Evolutionary conservation across 192 early-diverging fungal genomes (phyloP), one percentile per base, ranked within the genome.

Genomic region (Obelidium mucronatum): DNA sequence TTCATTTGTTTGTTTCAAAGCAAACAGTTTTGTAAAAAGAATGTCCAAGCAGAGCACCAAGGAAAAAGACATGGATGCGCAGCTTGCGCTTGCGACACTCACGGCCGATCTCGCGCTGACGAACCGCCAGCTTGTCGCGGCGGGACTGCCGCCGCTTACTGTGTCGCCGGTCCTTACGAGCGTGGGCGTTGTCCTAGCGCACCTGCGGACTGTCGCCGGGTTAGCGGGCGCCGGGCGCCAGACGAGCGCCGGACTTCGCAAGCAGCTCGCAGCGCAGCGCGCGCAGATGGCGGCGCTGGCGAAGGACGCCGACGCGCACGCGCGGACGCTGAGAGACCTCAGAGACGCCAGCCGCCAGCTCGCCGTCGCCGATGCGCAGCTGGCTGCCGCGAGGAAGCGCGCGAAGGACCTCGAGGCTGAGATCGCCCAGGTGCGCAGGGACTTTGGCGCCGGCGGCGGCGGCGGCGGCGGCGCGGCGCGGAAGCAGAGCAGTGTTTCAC

Each of bases 321-420:
- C 40, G 4, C n/a, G 15, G n/a, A 28, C 22, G 40, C 4, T 52
- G 22, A 42, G 28, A 15, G 42, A 40, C 44, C 40, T 67, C 26
- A 5, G 39, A 37, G 48, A 51, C 11, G 8, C 22, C 11, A 8
- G 17, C 5, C 5, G 66, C 17, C 13, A 35, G 17, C 42, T 67
- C 13, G 66, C 42, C 30, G 44, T 28, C 11, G 28, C 40, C 4
- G 66, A 67, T n/a, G 13, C 40, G 5, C 24, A 5, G 4, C 40
- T 51, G 26, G 42, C 22, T 28, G 36, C 13, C 15, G 8, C 33
- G 4, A 4, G 33, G 66, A 40, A 22, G 26, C 39, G 66, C 22
- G 4, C 5, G 40, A 67, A 30, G 40, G 11, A 51, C 48, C 42
- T 67, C 40, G 66, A 67, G 48, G 6, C 13, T 5, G 66, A 67